Conservation (phyloP, 2,329 filamentous ascomycete species). For the Ceratocystis diversiconidia region DNA sequence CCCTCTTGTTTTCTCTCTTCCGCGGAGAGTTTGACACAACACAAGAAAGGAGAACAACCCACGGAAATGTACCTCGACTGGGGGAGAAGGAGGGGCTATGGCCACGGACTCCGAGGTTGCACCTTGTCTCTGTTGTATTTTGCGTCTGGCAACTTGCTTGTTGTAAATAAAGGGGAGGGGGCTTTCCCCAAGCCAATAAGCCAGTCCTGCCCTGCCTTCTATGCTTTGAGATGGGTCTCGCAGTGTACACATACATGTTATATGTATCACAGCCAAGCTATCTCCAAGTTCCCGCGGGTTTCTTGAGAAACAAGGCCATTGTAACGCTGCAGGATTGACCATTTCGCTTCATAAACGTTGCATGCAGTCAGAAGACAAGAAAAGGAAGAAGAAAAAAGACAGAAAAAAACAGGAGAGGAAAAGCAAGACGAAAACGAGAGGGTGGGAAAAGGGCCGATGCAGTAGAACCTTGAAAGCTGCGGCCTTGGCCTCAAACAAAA, state of each 20-base stretch:
- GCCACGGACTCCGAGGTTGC: no score
- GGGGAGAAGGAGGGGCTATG: no score
- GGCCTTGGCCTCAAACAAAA: neutral
- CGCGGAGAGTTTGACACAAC: no score
- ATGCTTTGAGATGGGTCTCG: no score
- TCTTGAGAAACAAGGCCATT: slow-evolving; percentile 1
- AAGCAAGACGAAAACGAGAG: neutral
- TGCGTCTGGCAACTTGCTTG: no score
- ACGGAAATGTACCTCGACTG: no score
- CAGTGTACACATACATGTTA: neutral
- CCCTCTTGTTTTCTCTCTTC: no score
- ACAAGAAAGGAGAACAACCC: no score
- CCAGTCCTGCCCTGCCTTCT: no score
- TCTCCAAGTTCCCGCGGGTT: neutral
- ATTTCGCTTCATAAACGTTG: neutral
- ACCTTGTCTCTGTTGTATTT: no score
- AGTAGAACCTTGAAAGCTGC: neutral
- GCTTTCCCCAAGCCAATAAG: no score
- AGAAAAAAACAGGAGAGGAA: neutral
- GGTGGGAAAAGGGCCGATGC: neutral
- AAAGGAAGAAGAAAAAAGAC: neutral
- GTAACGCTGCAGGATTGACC: neutral
- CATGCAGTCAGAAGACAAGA: neutral
- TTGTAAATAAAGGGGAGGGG: no score
- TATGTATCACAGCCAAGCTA: neutral